Percentiles rank a stretch among this genome's conserved stretches.
Conservation (phyloP, 75 land plant genomes). For the Sequoiadendron giganteum region DNA sequence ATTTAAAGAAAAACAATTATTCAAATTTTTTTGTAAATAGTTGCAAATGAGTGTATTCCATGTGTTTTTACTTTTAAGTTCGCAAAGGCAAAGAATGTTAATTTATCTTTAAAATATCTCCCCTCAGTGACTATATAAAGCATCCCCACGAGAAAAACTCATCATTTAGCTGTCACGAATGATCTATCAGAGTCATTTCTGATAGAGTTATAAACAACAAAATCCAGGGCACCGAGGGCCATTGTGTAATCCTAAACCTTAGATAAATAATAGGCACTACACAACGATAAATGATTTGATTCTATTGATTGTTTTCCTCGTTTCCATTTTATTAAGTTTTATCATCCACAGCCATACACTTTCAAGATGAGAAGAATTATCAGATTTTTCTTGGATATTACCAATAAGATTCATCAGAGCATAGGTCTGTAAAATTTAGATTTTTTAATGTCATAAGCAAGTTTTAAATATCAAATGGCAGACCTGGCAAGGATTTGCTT, state of each 20-base stretch:
- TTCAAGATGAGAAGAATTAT: neutral
- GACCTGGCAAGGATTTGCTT: conserved; percentile 91
- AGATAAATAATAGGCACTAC: neutral
- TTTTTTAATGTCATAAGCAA: neutral
- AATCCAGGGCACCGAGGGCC: neutral
- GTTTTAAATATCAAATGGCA: conserved; percentile 5
- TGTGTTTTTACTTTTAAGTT: neutral
- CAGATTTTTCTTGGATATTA: neutral
- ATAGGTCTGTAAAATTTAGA: neutral
- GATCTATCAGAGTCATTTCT: neutral
- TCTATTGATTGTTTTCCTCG: neutral
- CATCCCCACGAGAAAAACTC: neutral
- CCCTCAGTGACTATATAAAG: neutral
- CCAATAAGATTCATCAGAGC: neutral
- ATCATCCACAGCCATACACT: neutral
- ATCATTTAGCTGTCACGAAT: neutral
- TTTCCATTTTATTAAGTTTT: neutral
- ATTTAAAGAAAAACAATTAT: neutral
- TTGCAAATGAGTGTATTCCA: neutral
- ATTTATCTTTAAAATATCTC: neutral
- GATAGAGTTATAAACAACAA: neutral
- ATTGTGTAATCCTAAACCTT: neutral
- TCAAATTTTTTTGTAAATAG: neutral
- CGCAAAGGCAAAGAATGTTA: neutral
- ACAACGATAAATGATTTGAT: neutral